Percentiles rank a stretch among this genome's conserved stretches.
Evolutionary conservation across 1,139 yeast species (phyloP).

Genomic region (Candida sanyaensis): DNA sequence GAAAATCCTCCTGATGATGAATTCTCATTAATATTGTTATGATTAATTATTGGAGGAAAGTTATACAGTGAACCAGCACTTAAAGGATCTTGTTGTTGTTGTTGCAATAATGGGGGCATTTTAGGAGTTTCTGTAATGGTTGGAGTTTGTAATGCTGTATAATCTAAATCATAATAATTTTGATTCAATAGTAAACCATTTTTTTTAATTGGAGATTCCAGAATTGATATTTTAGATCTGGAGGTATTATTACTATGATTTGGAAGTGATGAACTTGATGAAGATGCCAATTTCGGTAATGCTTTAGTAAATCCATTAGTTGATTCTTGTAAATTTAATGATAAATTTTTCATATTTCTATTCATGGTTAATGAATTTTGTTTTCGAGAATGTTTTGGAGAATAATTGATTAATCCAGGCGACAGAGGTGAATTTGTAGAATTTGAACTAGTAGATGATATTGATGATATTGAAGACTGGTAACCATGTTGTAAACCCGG

Average conservation of each 20-base stretch:
- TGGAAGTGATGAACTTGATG: constrained; percentile 12
- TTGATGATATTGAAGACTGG: constrained; percentile 11
- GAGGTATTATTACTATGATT: constrained; percentile 7
- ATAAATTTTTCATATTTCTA: constrained; percentile 38
- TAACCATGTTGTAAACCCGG: constrained; percentile 10
- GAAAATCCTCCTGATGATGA: neutral
- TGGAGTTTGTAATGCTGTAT: constrained; percentile 11
- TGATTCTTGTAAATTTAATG: constrained; percentile 27
- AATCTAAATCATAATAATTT: constrained; percentile 5
- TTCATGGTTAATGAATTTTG: constrained; percentile 26
- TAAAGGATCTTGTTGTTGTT: constrained; percentile 5
- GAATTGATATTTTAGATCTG: constrained; percentile 4
- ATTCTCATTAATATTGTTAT: neutral
- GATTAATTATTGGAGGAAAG: constrained; percentile 8
- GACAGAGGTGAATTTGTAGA: constrained; percentile 6
- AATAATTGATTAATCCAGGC: constrained; percentile 26
- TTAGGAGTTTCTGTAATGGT: constrained; percentile 15
- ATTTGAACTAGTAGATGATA: constrained; percentile 11
- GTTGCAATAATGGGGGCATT: constrained; percentile 11
- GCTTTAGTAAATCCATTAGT: constrained; percentile 3
- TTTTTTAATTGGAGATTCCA: constrained; percentile 15
- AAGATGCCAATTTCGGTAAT: constrained; percentile 4
- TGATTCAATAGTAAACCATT: neutral
- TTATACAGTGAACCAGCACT: constrained; percentile 9
- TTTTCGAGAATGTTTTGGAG: constrained; percentile 40